Base-by-base conservation (phyloP, 2,329 filamentous ascomycete genomes). In the Malbranchea zuffiana region DNA sequence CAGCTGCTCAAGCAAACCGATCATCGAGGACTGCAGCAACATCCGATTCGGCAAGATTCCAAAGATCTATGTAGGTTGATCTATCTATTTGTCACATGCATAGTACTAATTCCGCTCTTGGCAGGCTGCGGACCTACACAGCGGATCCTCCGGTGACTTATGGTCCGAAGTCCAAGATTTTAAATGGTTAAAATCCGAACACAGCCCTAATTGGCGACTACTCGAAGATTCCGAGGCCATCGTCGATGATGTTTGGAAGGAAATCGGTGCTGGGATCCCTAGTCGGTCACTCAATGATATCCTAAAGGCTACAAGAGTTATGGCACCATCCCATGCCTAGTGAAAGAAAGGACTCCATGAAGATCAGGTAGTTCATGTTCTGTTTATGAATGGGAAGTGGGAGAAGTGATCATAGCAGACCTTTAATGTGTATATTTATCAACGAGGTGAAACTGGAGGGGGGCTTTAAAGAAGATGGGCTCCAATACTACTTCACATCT, bases 141-240 rank as follows among this genome's bases (percentile, higher is more conserved):
- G 50, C 21, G 46, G 48, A 3, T 48, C 57, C 19, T 44, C 55
- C 5, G 48, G 54, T 37, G 88, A 93, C 55, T 74, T 81, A 50
- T 98, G 85, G 84, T 73, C 87, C 49, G 77, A 90, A 51, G 82
- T 96, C 11, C 84, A 96, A 57, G 90, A 98, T 57, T 98, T 98
- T 68, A 93, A 93, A 62, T 96, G 90, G 90, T 72, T 95, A 45
- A 92, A 87, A 59, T 69, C 74, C 11, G 84, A 82, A 40, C 75
- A 75, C 19, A 95, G 84, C 53, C 90, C 90, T 2, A 87, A 98
- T 54, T 98, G 88, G 85, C 74, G 67, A 21, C 60, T 84, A 2
- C 49, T 96, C 15, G 65, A 74, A 1, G 69, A 75, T 35, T 66
- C 66, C 1, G 64, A 78, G 37, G 70, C 71, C 16, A 61, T 88